Evolutionary conservation across 768 basidiomycete genomes (phyloP).

Genomic region (Lepiota venenata): DNA sequence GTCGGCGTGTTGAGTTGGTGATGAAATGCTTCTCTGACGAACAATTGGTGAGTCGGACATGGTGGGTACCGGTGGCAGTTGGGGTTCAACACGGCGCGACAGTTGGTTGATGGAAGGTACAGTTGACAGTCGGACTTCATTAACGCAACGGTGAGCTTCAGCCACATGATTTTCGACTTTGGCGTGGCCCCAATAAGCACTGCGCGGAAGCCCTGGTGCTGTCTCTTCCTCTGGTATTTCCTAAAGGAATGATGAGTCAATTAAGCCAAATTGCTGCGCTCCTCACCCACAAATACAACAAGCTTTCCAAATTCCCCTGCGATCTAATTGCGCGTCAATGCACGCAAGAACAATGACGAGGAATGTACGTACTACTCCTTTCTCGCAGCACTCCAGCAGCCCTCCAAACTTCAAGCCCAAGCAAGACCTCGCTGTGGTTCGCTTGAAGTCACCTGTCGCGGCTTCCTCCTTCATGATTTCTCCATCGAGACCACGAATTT

Average conservation of each 20-base stretch:
- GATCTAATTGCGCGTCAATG: conserved; percentile 31
- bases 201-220: conserved; percentile 73
- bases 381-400: conserved; percentile 79
- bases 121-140: conserved; percentile 46
- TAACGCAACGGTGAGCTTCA: conserved; percentile 58
- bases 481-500: conserved; percentile 75
- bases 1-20: not conserved
- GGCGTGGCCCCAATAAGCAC: conserved; percentile 65
- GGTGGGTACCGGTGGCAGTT: conserved; percentile 6
- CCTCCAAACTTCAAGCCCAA: conserved; percentile 89
- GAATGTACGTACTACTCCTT: conserved; percentile 48
- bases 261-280: not conserved
- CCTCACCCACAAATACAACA: conserved; percentile 36
- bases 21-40: not conserved
- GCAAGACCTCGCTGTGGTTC: conserved; percentile 60
- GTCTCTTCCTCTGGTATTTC: conserved; percentile 82
- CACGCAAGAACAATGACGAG: not conserved
- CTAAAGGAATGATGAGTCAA: conserved; percentile 25
- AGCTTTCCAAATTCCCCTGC: conserved; percentile 54
- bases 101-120: conserved; percentile 24
- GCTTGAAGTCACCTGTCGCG: conserved; percentile 78
- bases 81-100: conserved; percentile 17
- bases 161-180: conserved; percentile 57
- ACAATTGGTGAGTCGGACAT: conserved; percentile 2
- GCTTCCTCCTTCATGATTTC: conserved; percentile 86